Evolutionary conservation across 345 rosid species (phyloP), one percentile per base, ranked within the genome.

Genomic region (Acer negundo): DNA sequence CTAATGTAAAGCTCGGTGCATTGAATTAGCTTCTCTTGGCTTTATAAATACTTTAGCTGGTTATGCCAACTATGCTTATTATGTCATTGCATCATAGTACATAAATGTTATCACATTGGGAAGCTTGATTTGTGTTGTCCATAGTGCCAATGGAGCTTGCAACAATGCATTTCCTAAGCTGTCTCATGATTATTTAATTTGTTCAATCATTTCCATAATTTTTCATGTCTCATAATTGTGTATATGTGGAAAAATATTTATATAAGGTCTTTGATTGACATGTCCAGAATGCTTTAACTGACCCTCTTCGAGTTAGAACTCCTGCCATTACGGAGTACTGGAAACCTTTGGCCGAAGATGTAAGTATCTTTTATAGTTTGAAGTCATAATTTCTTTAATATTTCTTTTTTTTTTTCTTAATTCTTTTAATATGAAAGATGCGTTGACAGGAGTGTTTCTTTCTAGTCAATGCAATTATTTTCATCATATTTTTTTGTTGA

Each of bases 341-440:
- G 99, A 96, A 92, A 82, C 91, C 97, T 72, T 84, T 96, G 87
- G 97, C 97, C 12, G 99, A 94, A 69, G 98, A 94, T 89, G 98
- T 96, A 85, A 90, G 97, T 75, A 64, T 63, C 44, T 24, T 20
- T 24, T 55, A 20, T 67, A 9, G 58, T 74, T 74, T 74, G 61
- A 46, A 74, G 11, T 59, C 35, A 10, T 24, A 62, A 71, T n/a
- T 61, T 64, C n/a, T 46, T 1, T 6, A 38, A 66, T 42, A 6
- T 38, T 71, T 61, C 44, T 26, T 10, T 19, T 38, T 19, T 38
- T 19, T 16, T 24, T 58, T 16, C 10, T 19, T 20, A 46, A 22
- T 53, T 76, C 6, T 31, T 74, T 47, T 26, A 20, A 22, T 23
- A 62, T 62, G 20, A 28, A 51, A 17, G 38, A 49, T 17, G 15